Conservation (phyloP, 257 asterid species). For the Eucommia ulmoides region DNA sequence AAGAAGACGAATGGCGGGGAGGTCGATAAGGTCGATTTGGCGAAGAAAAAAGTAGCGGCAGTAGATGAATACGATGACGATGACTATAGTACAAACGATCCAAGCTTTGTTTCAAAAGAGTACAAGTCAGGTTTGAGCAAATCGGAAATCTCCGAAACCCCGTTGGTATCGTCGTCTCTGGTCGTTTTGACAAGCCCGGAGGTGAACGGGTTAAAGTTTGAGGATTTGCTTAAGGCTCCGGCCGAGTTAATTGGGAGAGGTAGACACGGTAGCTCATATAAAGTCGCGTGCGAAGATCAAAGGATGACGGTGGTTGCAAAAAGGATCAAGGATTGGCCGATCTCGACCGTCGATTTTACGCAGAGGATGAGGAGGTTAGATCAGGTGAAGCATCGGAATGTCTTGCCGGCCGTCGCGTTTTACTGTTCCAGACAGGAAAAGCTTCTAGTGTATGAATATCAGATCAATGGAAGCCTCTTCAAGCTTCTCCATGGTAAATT, state of each 20-base stretch:
- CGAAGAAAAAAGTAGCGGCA: constrained; percentile 19
- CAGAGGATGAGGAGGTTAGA: constrained; percentile 49
- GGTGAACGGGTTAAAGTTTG: constrained; percentile 43
- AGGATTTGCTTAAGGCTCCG: constrained; percentile 64
- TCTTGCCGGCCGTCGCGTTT: constrained; percentile 52
- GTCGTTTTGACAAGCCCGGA: constrained; percentile 39
- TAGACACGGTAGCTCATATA: constrained; percentile 54
- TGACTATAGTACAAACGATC: constrained; percentile 18
- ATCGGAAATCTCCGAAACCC: constrained; percentile 21
- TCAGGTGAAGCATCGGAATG: constrained; percentile 45
- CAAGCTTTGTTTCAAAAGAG: constrained; percentile 29
- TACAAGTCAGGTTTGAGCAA: constrained; percentile 14
- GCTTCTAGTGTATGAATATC: constrained; percentile 69
- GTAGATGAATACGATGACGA: too few species aligned
- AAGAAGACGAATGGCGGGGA: constrained; percentile 16
- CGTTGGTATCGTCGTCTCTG: constrained; percentile 29
- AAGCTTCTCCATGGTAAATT: constrained; percentile 50
- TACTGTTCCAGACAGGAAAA: constrained; percentile 65
- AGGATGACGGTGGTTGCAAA: constrained; percentile 47
- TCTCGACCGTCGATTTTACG: constrained; percentile 41
- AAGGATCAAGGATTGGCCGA: constrained; percentile 58
- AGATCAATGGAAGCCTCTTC: constrained; percentile 53
- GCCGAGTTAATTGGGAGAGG: constrained; percentile 85
- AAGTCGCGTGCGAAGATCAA: constrained; percentile 36
- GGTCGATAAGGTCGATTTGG: constrained; percentile 9